Conservation (phyloP, 257 asterid genomes). For the Solanum corneliomulleri region DNA sequence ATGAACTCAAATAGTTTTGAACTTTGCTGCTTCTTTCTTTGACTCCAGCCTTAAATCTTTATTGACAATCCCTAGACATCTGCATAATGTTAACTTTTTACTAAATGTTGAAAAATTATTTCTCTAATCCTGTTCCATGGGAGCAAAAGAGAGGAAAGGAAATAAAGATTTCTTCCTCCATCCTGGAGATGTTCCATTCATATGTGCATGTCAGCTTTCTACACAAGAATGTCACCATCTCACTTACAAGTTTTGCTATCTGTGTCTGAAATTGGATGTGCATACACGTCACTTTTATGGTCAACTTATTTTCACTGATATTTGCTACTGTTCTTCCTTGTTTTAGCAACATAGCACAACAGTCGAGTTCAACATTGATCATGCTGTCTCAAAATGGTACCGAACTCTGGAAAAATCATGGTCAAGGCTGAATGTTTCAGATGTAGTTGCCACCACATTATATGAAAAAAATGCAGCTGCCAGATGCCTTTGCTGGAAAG, state of each 20-base stretch:
- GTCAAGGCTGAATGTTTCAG: constrained; percentile 73
- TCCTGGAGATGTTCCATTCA: neutral
- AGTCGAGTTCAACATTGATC: constrained; percentile 46
- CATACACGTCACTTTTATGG: neutral
- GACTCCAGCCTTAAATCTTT: neutral
- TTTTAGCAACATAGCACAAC: constrained; percentile 37
- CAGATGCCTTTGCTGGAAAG: constrained; percentile 89
- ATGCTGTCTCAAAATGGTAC: constrained; percentile 47
- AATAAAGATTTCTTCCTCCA: neutral
- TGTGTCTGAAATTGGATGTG: neutral
- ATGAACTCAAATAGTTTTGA: neutral
- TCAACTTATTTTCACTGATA: neutral
- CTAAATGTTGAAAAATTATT: neutral
- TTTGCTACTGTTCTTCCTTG: neutral
- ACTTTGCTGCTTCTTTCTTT: neutral
- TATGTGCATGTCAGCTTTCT: neutral
- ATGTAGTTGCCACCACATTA: constrained; percentile 56
- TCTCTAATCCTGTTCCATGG: neutral
- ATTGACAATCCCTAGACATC: neutral
- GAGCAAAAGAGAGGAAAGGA: neutral
- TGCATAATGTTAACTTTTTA: neutral
- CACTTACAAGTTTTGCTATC: neutral
- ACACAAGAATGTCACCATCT: neutral
- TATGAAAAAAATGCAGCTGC: constrained; percentile 44
- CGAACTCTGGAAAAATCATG: constrained; percentile 51